Conservation (phyloP, 495 filamentous ascomycete species). For the Viridothelium virens region DNA sequence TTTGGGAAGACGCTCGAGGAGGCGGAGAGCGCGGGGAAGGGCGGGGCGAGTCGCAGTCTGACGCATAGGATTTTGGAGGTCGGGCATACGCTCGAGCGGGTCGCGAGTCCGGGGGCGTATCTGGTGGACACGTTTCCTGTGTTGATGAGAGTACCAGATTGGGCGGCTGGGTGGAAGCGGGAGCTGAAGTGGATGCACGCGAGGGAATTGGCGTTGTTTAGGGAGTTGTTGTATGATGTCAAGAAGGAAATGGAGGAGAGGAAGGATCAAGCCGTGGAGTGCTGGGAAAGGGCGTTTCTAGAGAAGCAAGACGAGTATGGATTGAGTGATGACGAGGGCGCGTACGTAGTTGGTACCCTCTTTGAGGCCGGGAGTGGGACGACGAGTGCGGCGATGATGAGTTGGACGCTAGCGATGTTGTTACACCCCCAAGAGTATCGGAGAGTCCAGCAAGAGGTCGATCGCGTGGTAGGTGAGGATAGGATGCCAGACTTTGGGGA, state of each 20-base stretch:
- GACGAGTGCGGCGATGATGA: conserved; percentile 29
- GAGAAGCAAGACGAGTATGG: conserved; percentile 22
- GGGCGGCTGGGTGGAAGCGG: conserved; percentile 33
- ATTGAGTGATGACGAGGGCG: conserved; percentile 13
- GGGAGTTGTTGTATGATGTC: conserved; percentile 28
- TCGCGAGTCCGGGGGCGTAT: conserved; percentile 30
- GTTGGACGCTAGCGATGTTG: conserved; percentile 31
- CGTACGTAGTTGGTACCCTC: conserved; percentile 20
- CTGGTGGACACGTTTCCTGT: conserved; percentile 33
- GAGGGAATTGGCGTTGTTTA: conserved; percentile 30
- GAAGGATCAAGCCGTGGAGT: conserved; percentile 8
- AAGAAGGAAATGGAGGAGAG: conserved; percentile 25
- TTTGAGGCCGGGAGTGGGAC: conserved; percentile 32
- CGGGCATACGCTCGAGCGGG: conserved; percentile 31
- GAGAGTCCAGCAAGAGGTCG: conserved; percentile 29
- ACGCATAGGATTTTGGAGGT: conserved; percentile 28
- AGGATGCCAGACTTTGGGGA: conserved; percentile 27
- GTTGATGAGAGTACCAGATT: conserved; percentile 32
- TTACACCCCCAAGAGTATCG: conserved; percentile 29
- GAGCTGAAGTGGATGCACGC: conserved; percentile 29
- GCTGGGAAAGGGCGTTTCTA: conserved; percentile 13
- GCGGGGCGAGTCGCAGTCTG: conserved; percentile 26
- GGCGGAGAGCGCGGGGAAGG: conserved; percentile 12
- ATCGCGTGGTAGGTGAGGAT: conserved; percentile 20
- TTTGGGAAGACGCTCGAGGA: conserved; percentile 32